These are phyloP conservation scores for Mycena vulgaris DNA, from an alignment of 768 basidiomycete genomes.

Conservation along the genomic window DNA sequence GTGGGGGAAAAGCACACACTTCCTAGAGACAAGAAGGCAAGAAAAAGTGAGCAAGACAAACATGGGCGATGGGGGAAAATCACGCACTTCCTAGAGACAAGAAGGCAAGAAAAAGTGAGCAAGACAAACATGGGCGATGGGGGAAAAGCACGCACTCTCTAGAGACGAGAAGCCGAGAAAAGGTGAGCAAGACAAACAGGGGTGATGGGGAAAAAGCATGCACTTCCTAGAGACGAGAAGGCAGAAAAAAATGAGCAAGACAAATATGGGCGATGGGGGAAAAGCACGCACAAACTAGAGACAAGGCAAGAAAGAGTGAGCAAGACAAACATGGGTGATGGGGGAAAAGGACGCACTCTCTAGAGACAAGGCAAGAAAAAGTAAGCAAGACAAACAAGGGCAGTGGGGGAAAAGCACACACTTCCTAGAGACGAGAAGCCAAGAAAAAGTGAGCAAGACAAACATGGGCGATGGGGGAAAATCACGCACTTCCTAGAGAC, in stretches of 20 bases:
- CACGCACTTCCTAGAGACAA: not conserved
- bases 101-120: not conserved
- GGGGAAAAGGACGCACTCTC: not conserved
- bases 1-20: not conserved
- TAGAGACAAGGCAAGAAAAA: not conserved
- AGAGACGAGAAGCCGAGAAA: not conserved
- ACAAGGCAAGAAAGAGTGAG: not conserved
- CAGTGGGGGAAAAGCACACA: not conserved
- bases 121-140: not conserved
- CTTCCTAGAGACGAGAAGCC: not conserved
- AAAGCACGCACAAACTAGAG: not conserved
- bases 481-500: not conserved
- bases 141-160: not conserved
- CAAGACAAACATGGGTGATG: not conserved
- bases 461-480: not conserved
- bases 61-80: not conserved
- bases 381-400: not conserved
- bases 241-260: not conserved
- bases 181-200: not conserved
- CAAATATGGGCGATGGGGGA: not conserved
- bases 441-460: not conserved
- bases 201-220: not conserved
- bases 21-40: not conserved
- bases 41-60: not conserved
- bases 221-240: not conserved